Conservation (phyloP, 2,329 filamentous ascomycete genomes). For the Apiospora marii region DNA sequence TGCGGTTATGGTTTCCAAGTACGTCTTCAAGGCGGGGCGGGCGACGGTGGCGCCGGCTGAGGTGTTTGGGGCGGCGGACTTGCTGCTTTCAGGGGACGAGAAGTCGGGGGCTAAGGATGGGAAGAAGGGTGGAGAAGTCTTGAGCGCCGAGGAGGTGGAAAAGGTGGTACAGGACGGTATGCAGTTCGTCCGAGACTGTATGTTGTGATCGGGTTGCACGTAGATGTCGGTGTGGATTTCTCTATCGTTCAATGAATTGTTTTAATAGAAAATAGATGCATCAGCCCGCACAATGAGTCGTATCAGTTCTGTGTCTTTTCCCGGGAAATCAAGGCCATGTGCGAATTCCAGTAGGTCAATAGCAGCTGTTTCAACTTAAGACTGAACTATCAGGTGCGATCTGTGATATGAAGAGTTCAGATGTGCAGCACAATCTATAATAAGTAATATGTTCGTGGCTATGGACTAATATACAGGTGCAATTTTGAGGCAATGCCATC, state of each 20-base stretch:
- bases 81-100: not conserved
- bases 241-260: too few relatives aligned
- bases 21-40: constrained; percentile 13
- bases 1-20: constrained; percentile 15
- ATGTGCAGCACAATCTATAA: too few relatives aligned
- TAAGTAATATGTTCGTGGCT: not conserved
- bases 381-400: too few relatives aligned
- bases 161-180: not conserved
- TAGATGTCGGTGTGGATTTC: not conserved
- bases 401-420: too few relatives aligned
- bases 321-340: too few relatives aligned
- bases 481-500: not conserved
- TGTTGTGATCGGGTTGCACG: not conserved
- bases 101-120: not conserved
- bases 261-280: not conserved
- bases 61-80: not conserved
- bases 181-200: not conserved
- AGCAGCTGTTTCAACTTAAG: too few relatives aligned
- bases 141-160: not conserved
- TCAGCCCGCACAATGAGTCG: too few relatives aligned
- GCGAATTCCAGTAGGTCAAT: too few relatives aligned
- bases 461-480: not conserved
- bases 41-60: constrained; percentile 5
- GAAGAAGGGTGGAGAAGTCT: not conserved
- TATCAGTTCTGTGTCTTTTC: too few relatives aligned